These are phyloP conservation scores for Periglandula ipomoeae DNA, from an alignment of 2,329 filamentous ascomycete genomes.

Conservation along the genomic window DNA sequence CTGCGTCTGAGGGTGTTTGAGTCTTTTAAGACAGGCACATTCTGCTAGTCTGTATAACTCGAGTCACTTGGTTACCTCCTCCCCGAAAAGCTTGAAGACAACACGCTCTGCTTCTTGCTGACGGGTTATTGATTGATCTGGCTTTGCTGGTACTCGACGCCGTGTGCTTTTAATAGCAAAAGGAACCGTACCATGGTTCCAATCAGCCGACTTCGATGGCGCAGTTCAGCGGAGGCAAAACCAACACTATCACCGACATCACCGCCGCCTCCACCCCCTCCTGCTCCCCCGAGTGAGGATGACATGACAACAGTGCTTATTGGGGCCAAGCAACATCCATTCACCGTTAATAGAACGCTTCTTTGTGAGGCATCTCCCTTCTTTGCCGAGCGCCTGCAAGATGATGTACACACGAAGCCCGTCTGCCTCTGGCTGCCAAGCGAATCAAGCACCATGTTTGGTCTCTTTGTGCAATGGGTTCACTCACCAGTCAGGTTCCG, in stretches of 20 bases:
- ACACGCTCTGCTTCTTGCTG: too few species aligned
- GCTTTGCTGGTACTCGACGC: too few species aligned
- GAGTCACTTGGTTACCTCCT: too few species aligned
- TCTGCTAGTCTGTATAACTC: too few species aligned
- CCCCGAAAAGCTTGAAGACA: too few species aligned
- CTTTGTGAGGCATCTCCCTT: slow-evolving; percentile 38
- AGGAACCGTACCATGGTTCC: slow-evolving; percentile 2
- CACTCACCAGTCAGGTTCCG: slow-evolving; percentile 35
- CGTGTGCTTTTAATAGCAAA: too few species aligned
- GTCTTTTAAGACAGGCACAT: too few species aligned
- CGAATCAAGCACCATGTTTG: slow-evolving; percentile 43
- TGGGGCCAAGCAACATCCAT: slow-evolving; percentile 31
- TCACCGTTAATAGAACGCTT: slow-evolving; percentile 33
- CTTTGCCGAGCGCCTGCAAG: slow-evolving; percentile 37
- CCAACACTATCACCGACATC: slow-evolving; percentile 15
- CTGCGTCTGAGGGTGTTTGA: too few species aligned
- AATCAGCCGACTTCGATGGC: neutral
- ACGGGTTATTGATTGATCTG: too few species aligned
- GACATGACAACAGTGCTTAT: slow-evolving; percentile 29
- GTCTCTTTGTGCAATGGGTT: slow-evolving; percentile 44
- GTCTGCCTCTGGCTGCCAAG: slow-evolving; percentile 32
- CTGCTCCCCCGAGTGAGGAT: neutral
- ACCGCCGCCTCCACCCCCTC: slow-evolving; percentile 12
- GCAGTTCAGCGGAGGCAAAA: neutral
- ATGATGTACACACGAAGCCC: slow-evolving; percentile 18